phyloP scores from a whole-genome alignment of 345 rosid genomes.

The Salix caprea region DNA sequence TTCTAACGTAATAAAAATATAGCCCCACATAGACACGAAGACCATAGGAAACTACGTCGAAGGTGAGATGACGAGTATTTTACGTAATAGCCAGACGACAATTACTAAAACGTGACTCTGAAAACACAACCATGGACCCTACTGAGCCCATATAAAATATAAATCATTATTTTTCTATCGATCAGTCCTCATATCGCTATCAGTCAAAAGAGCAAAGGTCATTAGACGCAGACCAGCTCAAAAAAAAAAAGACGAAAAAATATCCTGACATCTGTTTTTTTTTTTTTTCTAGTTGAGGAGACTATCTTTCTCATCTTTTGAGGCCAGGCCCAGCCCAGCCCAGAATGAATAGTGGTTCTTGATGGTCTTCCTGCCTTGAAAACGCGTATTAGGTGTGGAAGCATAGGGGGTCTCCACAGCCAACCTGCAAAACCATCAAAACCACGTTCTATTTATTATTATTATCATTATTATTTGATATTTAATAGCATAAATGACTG shows the following conservation, averaged over 20 bases:
- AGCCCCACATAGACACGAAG: neutral
- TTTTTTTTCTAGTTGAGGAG: neutral
- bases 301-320: neutral
- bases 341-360: neutral
- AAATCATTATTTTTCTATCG: neutral
- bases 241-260: neutral
- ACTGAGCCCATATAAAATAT: neutral
- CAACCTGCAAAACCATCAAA: conserved; percentile 37
- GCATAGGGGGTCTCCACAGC: conserved; percentile 33
- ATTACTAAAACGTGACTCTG: conserved; percentile 8
- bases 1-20: conserved; percentile 1
- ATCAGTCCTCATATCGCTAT: neutral
- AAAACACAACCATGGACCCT: neutral
- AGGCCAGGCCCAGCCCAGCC: neutral
- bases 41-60: conserved; percentile 16
- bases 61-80: neutral
- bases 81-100: neutral
- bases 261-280: neutral
- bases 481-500: too few relatives aligned
- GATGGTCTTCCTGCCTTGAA: neutral
- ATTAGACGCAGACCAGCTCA: neutral
- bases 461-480: too few relatives aligned
- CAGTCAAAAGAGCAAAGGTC: conserved; percentile 7
- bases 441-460: neutral
- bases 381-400: conserved; percentile 14